Evolutionary conservation across 2,329 filamentous ascomycete genomes (phyloP), one percentile per base, ranked within the genome.

Genomic region (Xylariales sp.): DNA sequence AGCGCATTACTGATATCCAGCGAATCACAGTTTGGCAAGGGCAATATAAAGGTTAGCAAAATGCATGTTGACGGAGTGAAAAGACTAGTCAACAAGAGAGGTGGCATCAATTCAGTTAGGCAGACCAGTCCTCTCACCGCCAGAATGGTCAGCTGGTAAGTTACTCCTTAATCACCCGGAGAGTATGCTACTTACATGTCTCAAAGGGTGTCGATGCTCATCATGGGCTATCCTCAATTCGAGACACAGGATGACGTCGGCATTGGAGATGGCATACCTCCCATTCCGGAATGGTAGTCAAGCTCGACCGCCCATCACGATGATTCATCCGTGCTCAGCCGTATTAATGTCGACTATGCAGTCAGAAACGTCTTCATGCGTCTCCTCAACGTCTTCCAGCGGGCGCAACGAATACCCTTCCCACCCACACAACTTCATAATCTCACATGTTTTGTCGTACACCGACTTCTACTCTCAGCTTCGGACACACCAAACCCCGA

Each of bases 201-300:
- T 18, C 32, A 8, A 22, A 79, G 76, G 76, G 73, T 79, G n/a
- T 74, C 74, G 0, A 64, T 80, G 65, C 60, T 80, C 4, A 65
- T 80, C 5, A 74, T 61, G 44, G 70, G 71, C 6, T 38, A 50
- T 18, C 76, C 76, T 14, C 75, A 79, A 44, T 80, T 79, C 43
- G 44, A 61, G 3, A 69, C 65, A 0, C 73, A 78, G 41, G 66
- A 76, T 47, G 70, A 78, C 21, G 33, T 51, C 5, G 71, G 71
- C 1, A 49, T 56, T 25, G 74, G 73, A 9, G 57, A 68, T 44
- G 76, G 74, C 2, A 70, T 79, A 24, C 55, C 63, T 4, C 64
- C 73, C 0, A 73, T 68, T 15, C 52, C 63, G 0, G 63, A 76
- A 50, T 80, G 75, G 74, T 61, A 69, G 33, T 24, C n/a, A n/a